Evolutionary conservation across 768 basidiomycete species (phyloP).

Genomic region (Fibroporia radiculosa): DNA sequence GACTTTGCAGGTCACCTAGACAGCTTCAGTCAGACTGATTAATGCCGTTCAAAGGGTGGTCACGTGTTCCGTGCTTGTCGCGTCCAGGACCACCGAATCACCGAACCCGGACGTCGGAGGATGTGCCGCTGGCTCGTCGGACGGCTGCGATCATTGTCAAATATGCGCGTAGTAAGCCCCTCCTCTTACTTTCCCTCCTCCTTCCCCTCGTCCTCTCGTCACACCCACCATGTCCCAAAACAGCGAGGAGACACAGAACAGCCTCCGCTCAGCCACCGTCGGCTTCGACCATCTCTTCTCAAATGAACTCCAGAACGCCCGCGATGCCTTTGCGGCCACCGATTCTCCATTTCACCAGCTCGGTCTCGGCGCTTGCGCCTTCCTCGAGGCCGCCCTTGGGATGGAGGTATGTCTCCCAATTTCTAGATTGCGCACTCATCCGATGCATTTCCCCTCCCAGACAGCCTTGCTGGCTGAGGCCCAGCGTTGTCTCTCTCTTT

Average conservation of each 20-base stretch:
- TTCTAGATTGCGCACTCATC: not conserved
- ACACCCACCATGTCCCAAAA: constrained; percentile 11
- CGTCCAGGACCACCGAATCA: no score
- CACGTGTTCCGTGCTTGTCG: no score
- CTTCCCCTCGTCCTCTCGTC: not conserved
- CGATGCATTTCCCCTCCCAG: constrained; percentile 25
- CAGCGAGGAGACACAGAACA: constrained; percentile 20
- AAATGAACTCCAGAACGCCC: constrained; percentile 54
- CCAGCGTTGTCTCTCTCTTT: constrained; percentile 40
- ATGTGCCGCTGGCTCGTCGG: not conserved
- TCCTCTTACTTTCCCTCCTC: constrained; percentile 1
- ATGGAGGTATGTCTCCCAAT: constrained; percentile 52
- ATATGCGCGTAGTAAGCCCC: not conserved
- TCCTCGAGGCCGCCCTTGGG: constrained; percentile 73
- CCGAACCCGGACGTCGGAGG: no score
- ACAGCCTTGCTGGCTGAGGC: constrained; percentile 59
- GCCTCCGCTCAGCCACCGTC: constrained; percentile 27
- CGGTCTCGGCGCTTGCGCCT: constrained; percentile 64
- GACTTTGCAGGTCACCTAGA: no score
- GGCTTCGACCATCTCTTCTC: constrained; percentile 67
- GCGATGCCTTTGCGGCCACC: constrained; percentile 36
- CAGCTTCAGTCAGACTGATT: no score
- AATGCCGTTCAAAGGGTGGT: no score
- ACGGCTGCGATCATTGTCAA: not conserved
- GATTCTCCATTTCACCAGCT: constrained; percentile 68